phyloP scores from a whole-genome alignment of 2,329 filamentous ascomycete species.

The Verruconis gallopava region DNA sequence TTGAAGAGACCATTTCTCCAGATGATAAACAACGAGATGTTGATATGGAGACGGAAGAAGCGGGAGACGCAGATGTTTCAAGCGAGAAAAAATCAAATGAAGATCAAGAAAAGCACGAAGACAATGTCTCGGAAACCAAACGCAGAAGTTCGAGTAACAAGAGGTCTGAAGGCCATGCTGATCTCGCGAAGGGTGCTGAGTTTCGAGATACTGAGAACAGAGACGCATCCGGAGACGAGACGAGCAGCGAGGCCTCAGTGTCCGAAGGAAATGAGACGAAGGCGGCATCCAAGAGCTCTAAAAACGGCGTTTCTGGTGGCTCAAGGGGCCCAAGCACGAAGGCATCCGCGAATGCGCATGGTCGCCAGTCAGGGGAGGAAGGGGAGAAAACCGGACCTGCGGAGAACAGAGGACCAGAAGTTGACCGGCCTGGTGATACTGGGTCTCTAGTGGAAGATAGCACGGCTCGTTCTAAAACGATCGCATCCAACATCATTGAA shows the following conservation, averaged over 20 bases:
- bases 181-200: too few species aligned
- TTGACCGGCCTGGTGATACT: too few species aligned
- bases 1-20: constrained; percentile 40
- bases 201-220: constrained; percentile 11
- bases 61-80: constrained; percentile 11
- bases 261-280: constrained; percentile 9
- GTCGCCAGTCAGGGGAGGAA: background rate
- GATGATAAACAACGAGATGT: constrained; percentile 9
- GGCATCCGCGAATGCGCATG: background rate
- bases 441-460: constrained; percentile 18
- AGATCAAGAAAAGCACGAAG: constrained; percentile 10
- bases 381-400: background rate
- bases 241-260: constrained; percentile 17
- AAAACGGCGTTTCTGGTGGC: too few species aligned
- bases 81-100: constrained; percentile 13
- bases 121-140: constrained; percentile 16
- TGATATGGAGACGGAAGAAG: constrained; percentile 16
- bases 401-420: too few species aligned
- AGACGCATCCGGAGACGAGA: constrained; percentile 12
- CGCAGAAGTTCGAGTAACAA: constrained; percentile 17
- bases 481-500: constrained; percentile 56
- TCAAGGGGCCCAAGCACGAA: too few species aligned
- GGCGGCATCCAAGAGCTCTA: background rate
- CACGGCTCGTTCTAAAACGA: constrained; percentile 37
- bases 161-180: too few species aligned